Base-by-base conservation (phyloP, 208 protist genomes). In the Kentomonas sorsogonicus region DNA sequence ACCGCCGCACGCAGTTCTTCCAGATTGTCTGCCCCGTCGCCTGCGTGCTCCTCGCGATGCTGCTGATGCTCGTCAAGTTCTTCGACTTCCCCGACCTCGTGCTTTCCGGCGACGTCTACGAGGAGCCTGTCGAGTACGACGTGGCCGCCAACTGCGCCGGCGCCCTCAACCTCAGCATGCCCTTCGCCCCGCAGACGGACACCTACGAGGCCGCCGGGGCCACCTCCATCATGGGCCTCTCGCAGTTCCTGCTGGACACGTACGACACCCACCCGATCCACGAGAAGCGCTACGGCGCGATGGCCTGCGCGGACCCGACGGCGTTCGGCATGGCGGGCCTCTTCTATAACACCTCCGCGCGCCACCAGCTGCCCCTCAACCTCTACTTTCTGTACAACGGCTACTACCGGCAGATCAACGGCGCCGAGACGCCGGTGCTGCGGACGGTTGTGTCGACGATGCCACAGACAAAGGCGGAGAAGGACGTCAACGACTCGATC, bases 11-110 rank as follows among this genome's bases (percentile, higher is more conserved):
- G 34, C 76, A 80, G 55, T 83, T 70, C 41, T 74, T 93, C 41
- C 86, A 93, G 55, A 67, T 93, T 44, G 39, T 85, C 4, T 83
- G 78, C 64, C 86, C 81, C 3, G 73, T 88, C 15, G 29, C 77
- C 39, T 79, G 70, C 61, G 55, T 89, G 31, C 40, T 88, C 29
- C 56, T 93, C n/a, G 85, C 81, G 7, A 80, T 89, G 72, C 57
- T 93, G 30, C 66, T 89, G 1, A 81, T 64, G 53, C 70, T 77
- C 13, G 55, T 91, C 30, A 72, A 72, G 51, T 64, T 83, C 34
- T 63, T 61, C 6, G 26, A 52, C 45, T 56, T 45, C 18, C 66
- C 67, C 10, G 29, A 65, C 10, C 60, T 89, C 26, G 31, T 38
- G 13, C 58, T 93, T 20, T 60, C 64, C 22, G 68, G 64, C 10